Conservation (phyloP, 2,329 filamentous ascomycete genomes). For the Penicillium palitans region DNA sequence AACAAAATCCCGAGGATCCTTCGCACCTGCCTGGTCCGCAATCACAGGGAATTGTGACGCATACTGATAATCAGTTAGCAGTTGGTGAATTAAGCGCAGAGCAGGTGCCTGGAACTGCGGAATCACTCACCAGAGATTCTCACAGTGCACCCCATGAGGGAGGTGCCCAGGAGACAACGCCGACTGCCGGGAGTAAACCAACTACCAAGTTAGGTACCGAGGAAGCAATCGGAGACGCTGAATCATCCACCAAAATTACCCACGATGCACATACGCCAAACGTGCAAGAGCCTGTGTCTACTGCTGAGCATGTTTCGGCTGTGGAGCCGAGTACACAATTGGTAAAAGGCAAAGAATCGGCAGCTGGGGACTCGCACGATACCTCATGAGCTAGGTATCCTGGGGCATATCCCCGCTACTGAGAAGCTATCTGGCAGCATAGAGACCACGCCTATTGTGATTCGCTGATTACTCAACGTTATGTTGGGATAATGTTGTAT, state of each 20-base stretch:
- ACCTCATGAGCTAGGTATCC: not conserved
- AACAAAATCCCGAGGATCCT: not conserved
- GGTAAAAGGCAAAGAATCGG: not conserved
- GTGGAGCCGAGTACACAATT: not conserved
- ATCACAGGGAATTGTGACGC: not conserved
- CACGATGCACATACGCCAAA: not conserved
- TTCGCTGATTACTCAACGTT: not conserved
- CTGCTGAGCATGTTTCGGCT: not conserved
- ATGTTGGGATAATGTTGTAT: not conserved
- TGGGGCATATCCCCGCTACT: not conserved
- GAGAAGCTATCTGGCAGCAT: not conserved
- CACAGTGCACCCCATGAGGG: not conserved
- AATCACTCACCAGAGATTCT: not conserved
- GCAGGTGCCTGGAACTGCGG: not conserved
- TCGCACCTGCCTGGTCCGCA: not conserved
- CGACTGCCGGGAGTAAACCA: not conserved
- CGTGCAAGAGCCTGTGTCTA: not conserved
- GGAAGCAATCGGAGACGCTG: not conserved
- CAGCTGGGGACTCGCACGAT: not conserved
- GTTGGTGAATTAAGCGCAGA: not conserved
- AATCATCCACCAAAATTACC: not conserved
- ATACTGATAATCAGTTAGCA: not conserved
- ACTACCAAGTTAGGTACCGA: not conserved
- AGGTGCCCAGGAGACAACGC: not conserved
- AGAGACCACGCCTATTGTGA: not conserved